A percentile compares a stretch with the other conserved stretches of the same genome.
These are phyloP conservation scores for Trametes maxima DNA, from an alignment of 768 basidiomycete species.

Conservation along the genomic window DNA sequence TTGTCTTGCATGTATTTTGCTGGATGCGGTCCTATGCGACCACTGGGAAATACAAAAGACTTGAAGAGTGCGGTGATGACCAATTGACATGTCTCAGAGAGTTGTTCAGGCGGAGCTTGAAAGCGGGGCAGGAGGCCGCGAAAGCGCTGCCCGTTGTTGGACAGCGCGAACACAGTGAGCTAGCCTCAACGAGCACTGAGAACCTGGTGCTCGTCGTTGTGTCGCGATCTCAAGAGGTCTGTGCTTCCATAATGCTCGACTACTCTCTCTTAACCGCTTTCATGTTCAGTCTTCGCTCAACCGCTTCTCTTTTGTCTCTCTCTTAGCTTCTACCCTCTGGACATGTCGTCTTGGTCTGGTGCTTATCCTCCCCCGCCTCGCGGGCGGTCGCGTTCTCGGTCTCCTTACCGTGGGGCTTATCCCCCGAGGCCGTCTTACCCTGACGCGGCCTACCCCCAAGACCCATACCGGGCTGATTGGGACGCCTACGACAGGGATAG, in stretches of 20 bases:
- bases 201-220: slow-evolving; percentile 39
- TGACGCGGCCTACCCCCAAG: slow-evolving; percentile 57
- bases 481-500: slow-evolving; percentile 76
- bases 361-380: slow-evolving; percentile 67
- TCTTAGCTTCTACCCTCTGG: slow-evolving; percentile 51
- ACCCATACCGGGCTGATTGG: slow-evolving; percentile 66
- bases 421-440: slow-evolving; percentile 58
- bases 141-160: slow-evolving; percentile 32
- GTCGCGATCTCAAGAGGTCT: slow-evolving; percentile 77
- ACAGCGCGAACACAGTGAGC: slow-evolving; percentile 66
- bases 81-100: background rate
- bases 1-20: background rate
- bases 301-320: slow-evolving; percentile 55
- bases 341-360: slow-evolving; percentile 77
- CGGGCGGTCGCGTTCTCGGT: slow-evolving; percentile 83
- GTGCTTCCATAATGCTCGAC: slow-evolving; percentile 90
- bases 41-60: background rate
- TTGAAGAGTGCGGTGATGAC: slow-evolving; percentile 15
- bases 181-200: slow-evolving; percentile 41
- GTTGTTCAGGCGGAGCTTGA: slow-evolving; percentile 44
- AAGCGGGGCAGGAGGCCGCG: slow-evolving; percentile 28
- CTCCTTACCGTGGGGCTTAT: slow-evolving; percentile 58
- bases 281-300: slow-evolving; percentile 61
- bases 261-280: slow-evolving; percentile 71
- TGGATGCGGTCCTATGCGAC: background rate